A percentile compares a stretch with the other conserved stretches of the same genome.
These are phyloP conservation scores for Cucumis hystrix DNA, from an alignment of 306 rosid genomes.

Conservation along the genomic window DNA sequence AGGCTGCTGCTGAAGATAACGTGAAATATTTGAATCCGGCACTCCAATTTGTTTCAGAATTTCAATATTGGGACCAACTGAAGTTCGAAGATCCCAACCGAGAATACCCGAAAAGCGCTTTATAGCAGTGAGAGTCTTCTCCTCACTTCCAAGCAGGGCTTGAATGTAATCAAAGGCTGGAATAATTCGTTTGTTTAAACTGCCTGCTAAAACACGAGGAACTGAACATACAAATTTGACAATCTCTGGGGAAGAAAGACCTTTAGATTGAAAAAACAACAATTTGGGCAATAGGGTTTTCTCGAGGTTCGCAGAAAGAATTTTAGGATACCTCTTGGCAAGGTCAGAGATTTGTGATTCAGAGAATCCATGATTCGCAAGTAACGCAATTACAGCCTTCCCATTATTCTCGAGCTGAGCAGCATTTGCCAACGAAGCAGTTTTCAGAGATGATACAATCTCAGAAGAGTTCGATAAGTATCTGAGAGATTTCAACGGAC, in stretches of 20 bases:
- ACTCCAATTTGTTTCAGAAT: not conserved
- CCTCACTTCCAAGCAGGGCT: slow-evolving; percentile 15
- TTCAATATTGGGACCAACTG: not conserved
- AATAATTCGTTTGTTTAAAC: slow-evolving; percentile 20
- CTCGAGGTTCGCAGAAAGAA: slow-evolving; percentile 17
- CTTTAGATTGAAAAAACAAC: slow-evolving; percentile 21
- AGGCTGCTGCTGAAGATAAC: slow-evolving; percentile 5
- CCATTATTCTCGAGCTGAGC: not conserved
- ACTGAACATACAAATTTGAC: not conserved
- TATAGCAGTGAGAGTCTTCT: not conserved
- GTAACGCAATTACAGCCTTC: slow-evolving; percentile 10
- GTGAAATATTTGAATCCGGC: slow-evolving; percentile 5
- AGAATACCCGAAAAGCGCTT: not conserved
- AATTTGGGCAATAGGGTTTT: slow-evolving; percentile 29
- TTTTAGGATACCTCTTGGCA: not conserved
- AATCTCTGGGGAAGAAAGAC: slow-evolving; percentile 18
- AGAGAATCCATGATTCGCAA: slow-evolving; percentile 18
- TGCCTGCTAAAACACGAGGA: not conserved
- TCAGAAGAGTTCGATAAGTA: not conserved
- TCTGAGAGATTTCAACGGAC: not conserved
- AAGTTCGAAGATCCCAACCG: not conserved
- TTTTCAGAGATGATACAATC: slow-evolving; percentile 15
- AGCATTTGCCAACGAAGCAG: not conserved
- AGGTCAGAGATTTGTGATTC: slow-evolving; percentile 12
- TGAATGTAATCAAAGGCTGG: slow-evolving; percentile 20